Evolutionary conservation across 257 asterid species (phyloP).

Genomic region (Penstemon barbatus): DNA sequence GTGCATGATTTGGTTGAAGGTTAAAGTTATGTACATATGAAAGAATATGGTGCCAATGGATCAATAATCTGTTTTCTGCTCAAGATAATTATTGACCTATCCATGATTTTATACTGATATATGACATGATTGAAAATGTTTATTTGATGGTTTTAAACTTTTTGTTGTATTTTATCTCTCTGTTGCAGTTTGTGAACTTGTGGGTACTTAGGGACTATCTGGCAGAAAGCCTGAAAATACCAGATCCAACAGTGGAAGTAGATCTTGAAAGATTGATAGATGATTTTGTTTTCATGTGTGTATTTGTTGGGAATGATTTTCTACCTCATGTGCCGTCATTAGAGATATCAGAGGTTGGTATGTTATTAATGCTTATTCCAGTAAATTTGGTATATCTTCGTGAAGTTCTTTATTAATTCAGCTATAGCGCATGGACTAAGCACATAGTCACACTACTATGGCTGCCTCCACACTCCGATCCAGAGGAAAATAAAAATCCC

Average conservation of each 20-base stretch:
- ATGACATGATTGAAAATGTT: not conserved
- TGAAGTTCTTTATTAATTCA: conserved; percentile 19
- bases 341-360: conserved; percentile 62
- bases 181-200: conserved; percentile 50
- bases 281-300: conserved; percentile 68
- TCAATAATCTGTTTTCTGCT: conserved; percentile 9
- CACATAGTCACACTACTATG: conserved; percentile 7
- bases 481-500: not conserved
- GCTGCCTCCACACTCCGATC: conserved; percentile 1
- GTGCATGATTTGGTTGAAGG: conserved; percentile 1
- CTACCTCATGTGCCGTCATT: conserved; percentile 66
- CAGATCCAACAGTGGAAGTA: conserved; percentile 38
- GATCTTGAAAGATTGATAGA: conserved; percentile 59
- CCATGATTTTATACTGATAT: conserved; percentile 6
- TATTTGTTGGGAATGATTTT: conserved; percentile 73
- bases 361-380: conserved; percentile 20
- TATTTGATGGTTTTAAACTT: not conserved
- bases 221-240: conserved; percentile 44
- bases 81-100: conserved; percentile 1
- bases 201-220: conserved; percentile 67
- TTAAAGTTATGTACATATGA: not conserved
- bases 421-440: conserved; percentile 4
- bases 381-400: conserved; percentile 13
- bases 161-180: not conserved
- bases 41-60: not conserved